Base-by-base conservation (phyloP, 179 eudicot species). In the Gypsophila paniculata region DNA sequence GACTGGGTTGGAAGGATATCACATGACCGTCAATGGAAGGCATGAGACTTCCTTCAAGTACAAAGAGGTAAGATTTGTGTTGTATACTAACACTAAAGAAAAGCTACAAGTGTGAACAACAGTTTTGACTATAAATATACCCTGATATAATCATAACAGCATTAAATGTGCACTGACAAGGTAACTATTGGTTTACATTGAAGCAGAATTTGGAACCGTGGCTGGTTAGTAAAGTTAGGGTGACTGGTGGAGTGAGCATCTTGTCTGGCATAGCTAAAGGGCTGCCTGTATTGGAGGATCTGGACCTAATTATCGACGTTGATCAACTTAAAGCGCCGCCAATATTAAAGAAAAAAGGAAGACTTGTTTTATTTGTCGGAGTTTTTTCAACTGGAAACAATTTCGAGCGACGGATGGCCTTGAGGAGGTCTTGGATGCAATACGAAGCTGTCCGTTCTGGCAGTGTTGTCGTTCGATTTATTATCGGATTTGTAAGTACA, bases 351-450 rank as follows among this genome's bases (percentile, higher is more conserved):
- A 87, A 83, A 76, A 82, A 77, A 65, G 86, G 87, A 77, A 82
- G 83, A 75, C 78, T 89, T 62, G 70, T 76, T 49, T 70, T 93
- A 77, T 74, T 91, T n/a, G 80, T 91, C 42, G 98, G 96, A 55
- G 85, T 93, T 70, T 93, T 93, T 87, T 93, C 98, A 38, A 81
- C 90, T 12, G 96, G 88, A 42, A 93, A 93, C 83, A 93, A 93
- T 73, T 93, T 93, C 68, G 87, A 89, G 76, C 94, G 98, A 19
- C 85, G 97, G 51, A 88, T 91, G 98, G 97, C 98, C 21, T 69
- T 91, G n/a, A 88, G 98, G 81, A 89, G 93, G 78, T 81, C 98
- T 38, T 93, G 98, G 98, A 91, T 93, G 98, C 96, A 91, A 74
- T 93, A 91, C 78, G 86, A 91, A 71, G 89, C 89, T 83, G 87